These are phyloP conservation scores for Xanthoconium purpureum DNA, from an alignment of 768 basidiomycete genomes.

Conservation along the genomic window DNA sequence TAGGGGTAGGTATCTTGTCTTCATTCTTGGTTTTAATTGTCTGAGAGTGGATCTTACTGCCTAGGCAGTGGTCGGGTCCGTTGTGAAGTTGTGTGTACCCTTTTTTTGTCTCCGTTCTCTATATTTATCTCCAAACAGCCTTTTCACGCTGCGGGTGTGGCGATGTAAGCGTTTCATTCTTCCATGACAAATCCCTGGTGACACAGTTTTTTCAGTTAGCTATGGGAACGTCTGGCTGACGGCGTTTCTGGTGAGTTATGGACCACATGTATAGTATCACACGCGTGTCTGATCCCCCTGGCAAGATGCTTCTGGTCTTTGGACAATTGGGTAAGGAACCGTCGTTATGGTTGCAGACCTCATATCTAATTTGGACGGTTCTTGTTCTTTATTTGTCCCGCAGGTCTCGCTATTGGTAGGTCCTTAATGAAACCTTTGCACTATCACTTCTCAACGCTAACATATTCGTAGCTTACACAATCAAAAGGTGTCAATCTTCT, in stretches of 20 bases:
- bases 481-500: slow-evolving; percentile 37
- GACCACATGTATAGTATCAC: not conserved
- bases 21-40: not conserved
- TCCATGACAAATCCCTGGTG: not conserved
- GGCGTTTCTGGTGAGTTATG: slow-evolving; percentile 41
- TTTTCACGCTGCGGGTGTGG: slow-evolving; percentile 61
- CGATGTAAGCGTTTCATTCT: slow-evolving; percentile 43
- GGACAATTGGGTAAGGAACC: slow-evolving; percentile 47
- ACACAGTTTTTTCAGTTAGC: slow-evolving; percentile 44
- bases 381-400: not conserved
- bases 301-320: slow-evolving; percentile 44
- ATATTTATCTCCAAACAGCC: slow-evolving; percentile 30
- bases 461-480: slow-evolving; percentile 38
- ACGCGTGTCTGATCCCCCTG: not conserved
- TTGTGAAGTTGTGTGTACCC: slow-evolving; percentile 52
- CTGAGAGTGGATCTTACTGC: not conserved
- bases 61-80: slow-evolving; percentile 50
- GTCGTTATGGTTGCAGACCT: not conserved
- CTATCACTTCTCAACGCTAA: not conserved
- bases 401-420: slow-evolving; percentile 42
- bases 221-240: slow-evolving; percentile 48
- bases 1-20: slow-evolving; percentile 32
- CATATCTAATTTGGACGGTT: not conserved
- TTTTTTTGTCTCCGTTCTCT: not conserved
- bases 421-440: not conserved